phyloP scores from a whole-genome alignment of 257 asterid genomes.

The Petunia axillaris region DNA sequence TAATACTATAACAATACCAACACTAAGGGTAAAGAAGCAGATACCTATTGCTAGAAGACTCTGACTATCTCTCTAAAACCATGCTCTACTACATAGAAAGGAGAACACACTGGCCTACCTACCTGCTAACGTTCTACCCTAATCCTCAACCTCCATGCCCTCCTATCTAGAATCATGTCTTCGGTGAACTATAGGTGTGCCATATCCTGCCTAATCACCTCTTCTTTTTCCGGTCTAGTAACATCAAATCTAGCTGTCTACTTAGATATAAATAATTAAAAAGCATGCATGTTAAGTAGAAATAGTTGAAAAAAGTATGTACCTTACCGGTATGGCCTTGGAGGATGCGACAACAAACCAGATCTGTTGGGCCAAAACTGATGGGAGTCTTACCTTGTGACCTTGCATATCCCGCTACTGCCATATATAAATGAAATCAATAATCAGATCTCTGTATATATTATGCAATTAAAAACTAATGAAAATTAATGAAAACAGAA shows the following conservation, averaged over 20 bases:
- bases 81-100: too few species aligned
- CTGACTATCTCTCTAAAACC: too few species aligned
- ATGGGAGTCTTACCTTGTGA: conserved; percentile 86
- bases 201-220: too few species aligned
- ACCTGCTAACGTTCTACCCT: too few species aligned
- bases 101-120: too few species aligned
- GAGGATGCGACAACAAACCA: conserved; percentile 92
- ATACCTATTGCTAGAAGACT: too few species aligned
- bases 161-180: too few species aligned
- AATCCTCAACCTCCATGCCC: too few species aligned
- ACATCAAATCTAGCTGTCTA: background rate
- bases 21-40: too few species aligned
- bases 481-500: background rate
- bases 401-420: conserved; percentile 85
- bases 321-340: conserved; percentile 99
- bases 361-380: conserved; percentile 92
- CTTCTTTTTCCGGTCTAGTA: too few species aligned
- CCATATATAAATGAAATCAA: conserved; percentile 14
- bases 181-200: too few species aligned
- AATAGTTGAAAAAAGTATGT: background rate
- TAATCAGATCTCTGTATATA: conserved; percentile 42
- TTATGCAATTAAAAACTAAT: conserved; percentile 2
- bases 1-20: too few species aligned
- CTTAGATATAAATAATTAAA: background rate
- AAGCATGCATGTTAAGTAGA: background rate